Evolutionary conservation across 1,284 basidiomycete species (phyloP).

Genomic region (Cutaneotrichosporon mucoides): DNA sequence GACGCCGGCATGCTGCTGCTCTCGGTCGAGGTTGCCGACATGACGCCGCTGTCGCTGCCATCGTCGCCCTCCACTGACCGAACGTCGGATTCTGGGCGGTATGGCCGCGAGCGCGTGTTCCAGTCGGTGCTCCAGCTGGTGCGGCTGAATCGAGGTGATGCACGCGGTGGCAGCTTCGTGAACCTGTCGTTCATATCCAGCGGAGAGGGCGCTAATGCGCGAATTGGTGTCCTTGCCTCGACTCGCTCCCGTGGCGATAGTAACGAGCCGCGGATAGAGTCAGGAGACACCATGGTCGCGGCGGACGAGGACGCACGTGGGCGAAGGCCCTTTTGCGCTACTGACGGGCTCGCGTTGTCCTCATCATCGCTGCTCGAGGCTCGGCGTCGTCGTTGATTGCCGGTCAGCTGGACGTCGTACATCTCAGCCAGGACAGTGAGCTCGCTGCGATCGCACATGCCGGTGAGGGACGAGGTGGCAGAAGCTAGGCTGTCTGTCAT

Average conservation of each 20-base stretch:
- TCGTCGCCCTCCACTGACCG: conserved; percentile 11
- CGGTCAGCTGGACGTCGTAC: conserved; percentile 41
- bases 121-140: conserved; percentile 21
- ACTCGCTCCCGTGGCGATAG: conserved; percentile 1
- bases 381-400: not conserved
- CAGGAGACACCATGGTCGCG: not conserved
- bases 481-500: conserved; percentile 41
- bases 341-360: not conserved
- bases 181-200: conserved; percentile 30
- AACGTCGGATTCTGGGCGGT: conserved; percentile 5
- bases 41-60: conserved; percentile 1
- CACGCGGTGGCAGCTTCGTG: conserved; percentile 36
- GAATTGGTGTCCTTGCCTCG: conserved; percentile 2
- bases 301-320: conserved; percentile 9
- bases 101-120: conserved; percentile 4
- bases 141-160: conserved; percentile 22
- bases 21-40: conserved; percentile 6
- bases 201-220: not conserved
- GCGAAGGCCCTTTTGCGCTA: not conserved
- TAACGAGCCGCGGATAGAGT: not conserved
- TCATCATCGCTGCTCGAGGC: conserved; percentile 12
- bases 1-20: conserved; percentile 11
- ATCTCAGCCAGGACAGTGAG: conserved; percentile 38
- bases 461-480: conserved; percentile 32
- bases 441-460: conserved; percentile 32